Percentiles rank a stretch among this genome's conserved stretches.
phyloP scores from a whole-genome alignment of 345 rosid species.

The Dipteronia dyeriana region DNA sequence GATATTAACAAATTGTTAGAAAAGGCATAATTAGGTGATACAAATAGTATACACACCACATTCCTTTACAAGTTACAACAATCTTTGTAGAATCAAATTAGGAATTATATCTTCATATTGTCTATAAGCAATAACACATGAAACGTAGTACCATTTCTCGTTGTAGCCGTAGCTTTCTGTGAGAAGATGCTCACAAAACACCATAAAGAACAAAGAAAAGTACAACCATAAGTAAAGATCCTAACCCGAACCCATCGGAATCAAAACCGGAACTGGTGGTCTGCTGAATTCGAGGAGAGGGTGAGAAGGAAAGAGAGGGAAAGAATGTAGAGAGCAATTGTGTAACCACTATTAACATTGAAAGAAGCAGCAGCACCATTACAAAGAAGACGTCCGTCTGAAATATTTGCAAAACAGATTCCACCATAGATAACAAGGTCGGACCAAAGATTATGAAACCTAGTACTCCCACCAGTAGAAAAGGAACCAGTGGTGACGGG shows the following conservation, averaged over 20 bases:
- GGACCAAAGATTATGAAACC: constrained; percentile 38
- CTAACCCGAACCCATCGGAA: constrained; percentile 37
- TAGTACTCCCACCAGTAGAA: constrained; percentile 40
- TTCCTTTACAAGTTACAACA: background rate
- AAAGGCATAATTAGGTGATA: no score
- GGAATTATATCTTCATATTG: background rate
- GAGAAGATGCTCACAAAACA: constrained; percentile 13
- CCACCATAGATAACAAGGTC: constrained; percentile 19
- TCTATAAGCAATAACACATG: background rate
- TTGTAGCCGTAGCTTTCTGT: background rate
- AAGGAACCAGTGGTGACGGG: constrained; percentile 55
- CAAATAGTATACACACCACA: background rate
- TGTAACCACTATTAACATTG: constrained; percentile 25
- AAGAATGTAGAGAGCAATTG: constrained; percentile 22
- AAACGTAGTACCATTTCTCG: background rate
- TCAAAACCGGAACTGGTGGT: constrained; percentile 19
- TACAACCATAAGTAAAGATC: constrained; percentile 38
- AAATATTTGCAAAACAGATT: constrained; percentile 22
- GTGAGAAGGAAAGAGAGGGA: constrained; percentile 7
- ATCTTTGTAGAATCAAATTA: background rate
- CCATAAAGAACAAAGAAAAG: constrained; percentile 37
- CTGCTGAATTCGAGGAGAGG: background rate
- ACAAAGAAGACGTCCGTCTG: constrained; percentile 13
- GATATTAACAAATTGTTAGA: no score
- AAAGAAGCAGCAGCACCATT: constrained; percentile 19